Base-by-base conservation (phyloP, 2,329 filamentous ascomycete genomes). In the Neoscytalidium dimidiatum region DNA sequence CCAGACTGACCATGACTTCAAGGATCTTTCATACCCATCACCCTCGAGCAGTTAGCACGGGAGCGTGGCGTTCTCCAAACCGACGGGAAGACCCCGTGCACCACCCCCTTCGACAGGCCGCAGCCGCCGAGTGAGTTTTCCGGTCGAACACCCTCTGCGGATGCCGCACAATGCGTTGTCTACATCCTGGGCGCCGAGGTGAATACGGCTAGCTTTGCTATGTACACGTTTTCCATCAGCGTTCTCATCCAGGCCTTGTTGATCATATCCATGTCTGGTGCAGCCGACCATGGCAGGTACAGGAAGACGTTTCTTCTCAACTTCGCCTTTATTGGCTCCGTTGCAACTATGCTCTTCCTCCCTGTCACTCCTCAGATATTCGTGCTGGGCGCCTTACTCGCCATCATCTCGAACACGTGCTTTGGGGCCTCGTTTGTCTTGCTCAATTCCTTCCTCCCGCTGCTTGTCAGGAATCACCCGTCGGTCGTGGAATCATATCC, bases 141-240 rank as follows among this genome's bases (percentile, higher is more conserved):
- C 66, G 26, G 68, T 19, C 56, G 26, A 33, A 68, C 68, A 60
- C 62, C 56, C 21, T 68, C 41, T 6, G 13, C 61, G 2, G 75
- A 76, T 4, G 70, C 69, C 23, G 73, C 69, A 62, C 92, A 96
- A 75, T 99, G 95, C 74, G 83, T 98, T 66, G 88, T 98, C 66
- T 87, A 90, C 68, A 82, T 98, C 4, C 81, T 96, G 26, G 94
- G 94, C 5, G 77, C 91, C 66, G 90, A 96, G 72, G 90, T 99
- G 80, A 98, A 98, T 78, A 97, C 94, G 0, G 94, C 94, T 38
- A 96, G 92, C 77, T 97, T 98, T 77, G 94, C 93, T 75, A 96
- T 98, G 92, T 98, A 98, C 79, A 97, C 93, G 1, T 99, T 99
- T 78, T 96, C 93, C 65, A 83, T 96, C 72, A 96, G 92, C 75